Evolutionary conservation across 2,329 filamentous ascomycete genomes (phyloP).

Genomic region (Venturia carpophila): DNA sequence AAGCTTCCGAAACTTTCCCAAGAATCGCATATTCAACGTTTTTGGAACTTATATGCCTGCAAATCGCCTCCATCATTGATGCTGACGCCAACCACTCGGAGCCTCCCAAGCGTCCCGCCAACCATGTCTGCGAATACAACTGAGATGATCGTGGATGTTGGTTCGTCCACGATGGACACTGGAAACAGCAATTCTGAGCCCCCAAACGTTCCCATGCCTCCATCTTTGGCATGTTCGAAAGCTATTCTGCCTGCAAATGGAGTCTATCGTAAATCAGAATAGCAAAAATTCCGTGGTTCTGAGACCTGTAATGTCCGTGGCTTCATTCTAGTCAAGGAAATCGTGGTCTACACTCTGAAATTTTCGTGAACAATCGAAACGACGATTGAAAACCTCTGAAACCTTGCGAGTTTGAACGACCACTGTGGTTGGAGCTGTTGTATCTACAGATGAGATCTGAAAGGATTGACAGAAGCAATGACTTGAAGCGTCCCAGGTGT

Average conservation of each 20-base stretch:
- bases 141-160: no score
- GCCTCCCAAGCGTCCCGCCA: no score
- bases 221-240: no score
- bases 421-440: background rate
- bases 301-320: background rate
- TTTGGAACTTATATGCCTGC: background rate
- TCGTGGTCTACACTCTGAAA: background rate
- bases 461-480: no score
- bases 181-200: no score
- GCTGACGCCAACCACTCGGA: background rate
- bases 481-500: background rate
- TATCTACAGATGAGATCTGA: background rate
- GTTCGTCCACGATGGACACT: no score
- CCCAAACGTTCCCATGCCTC: no score
- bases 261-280: no score
- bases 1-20: background rate
- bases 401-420: background rate
- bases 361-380: background rate
- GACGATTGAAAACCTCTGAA: background rate
- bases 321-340: background rate
- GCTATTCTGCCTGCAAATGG: no score
- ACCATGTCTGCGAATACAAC: no score
- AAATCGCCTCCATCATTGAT: background rate
- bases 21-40: background rate
- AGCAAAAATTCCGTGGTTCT: background rate